phyloP scores from a whole-genome alignment of 2,329 filamentous ascomycete genomes.

The Botryotinia convoluta region DNA sequence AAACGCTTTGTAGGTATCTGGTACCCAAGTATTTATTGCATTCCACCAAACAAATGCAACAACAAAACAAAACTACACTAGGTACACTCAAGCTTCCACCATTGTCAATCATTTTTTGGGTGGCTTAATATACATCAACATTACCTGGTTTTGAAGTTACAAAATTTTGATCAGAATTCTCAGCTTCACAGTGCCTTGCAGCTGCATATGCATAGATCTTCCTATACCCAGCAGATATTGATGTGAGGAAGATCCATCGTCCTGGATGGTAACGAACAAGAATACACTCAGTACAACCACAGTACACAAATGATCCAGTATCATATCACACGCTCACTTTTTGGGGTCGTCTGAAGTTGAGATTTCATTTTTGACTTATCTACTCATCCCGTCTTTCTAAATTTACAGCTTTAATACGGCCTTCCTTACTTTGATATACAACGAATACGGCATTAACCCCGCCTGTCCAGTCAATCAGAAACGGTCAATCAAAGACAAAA shows the following conservation, averaged over 20 bases:
- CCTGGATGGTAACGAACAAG: not conserved
- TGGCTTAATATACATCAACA: not conserved
- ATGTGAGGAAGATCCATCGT: constrained; percentile 10
- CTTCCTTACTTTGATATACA: not conserved
- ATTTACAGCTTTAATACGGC: not conserved
- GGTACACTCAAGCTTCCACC: not conserved
- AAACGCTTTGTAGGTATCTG: not conserved
- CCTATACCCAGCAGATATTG: constrained; percentile 8
- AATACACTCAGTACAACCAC: not conserved
- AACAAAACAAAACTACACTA: not conserved
- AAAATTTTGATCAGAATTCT: not conserved
- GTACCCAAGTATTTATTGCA: not conserved
- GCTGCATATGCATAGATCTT: constrained; percentile 15
- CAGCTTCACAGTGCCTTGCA: constrained; percentile 15
- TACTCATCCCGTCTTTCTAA: not conserved
- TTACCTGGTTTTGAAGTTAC: not conserved
- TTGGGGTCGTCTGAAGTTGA: not conserved
- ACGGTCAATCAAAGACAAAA: not conserved
- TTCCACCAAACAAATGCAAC: not conserved
- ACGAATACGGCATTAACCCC: not conserved
- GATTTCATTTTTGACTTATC: not conserved
- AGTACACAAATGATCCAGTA: constrained; percentile 2
- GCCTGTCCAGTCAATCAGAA: not conserved
- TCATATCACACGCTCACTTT: constrained; percentile 10
- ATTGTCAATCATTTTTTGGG: constrained; percentile 8